Base-by-base conservation (phyloP, 495 filamentous ascomycete species). In the Evernia prunastri region DNA sequence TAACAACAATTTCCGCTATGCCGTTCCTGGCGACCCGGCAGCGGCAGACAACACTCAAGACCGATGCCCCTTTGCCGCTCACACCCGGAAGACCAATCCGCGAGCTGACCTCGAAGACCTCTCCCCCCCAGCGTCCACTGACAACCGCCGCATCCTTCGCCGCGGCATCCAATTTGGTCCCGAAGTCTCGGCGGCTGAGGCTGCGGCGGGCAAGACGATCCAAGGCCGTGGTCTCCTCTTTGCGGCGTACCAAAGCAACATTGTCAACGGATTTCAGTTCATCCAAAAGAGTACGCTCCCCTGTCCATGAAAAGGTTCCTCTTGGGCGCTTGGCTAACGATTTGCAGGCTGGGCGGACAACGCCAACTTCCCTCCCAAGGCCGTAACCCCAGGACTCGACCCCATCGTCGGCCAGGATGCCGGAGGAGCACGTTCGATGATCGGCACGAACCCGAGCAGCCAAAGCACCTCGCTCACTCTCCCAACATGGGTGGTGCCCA, bases 81-180 rank as follows among this genome's bases (percentile, higher is more conserved):
- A 79, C 58, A 73, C 74, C 37, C 76, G 77, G 66, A 77, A 79
- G 73, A 73, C 68, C 12, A 78, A 77, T 60, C 76, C 75, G 13
- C 71, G 76, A 56, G 65, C 59, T 40, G 73, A 77, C 58, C 56
- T 78, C 11, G 66, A 67, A 18, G 20, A 60, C 2, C 42, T 51
- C 1, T 0, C 12, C 49, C 23, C 20, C 10, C 27, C 40, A 43
- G 23, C 40, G 0, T 56, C 66, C 17, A 66, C 54, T 20, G 54
- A 67, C 42, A 56, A 42, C 17, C 66, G 64, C 59, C 71, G 72
- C 54, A 75, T 79, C 58, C 67, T 79, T 47, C 77, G 77, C 20
- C 73, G 75, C 56, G 76, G 77, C 35, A 78, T 79, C 54, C 71
- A 73, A n/a, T 79, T 74, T 58, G 77, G 77, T 18, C 72, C 69